A percentile compares a stretch with the other conserved stretches of the same genome.
Evolutionary conservation across 148 eudicot species (phyloP).

Genomic region (Chenopodium album): DNA sequence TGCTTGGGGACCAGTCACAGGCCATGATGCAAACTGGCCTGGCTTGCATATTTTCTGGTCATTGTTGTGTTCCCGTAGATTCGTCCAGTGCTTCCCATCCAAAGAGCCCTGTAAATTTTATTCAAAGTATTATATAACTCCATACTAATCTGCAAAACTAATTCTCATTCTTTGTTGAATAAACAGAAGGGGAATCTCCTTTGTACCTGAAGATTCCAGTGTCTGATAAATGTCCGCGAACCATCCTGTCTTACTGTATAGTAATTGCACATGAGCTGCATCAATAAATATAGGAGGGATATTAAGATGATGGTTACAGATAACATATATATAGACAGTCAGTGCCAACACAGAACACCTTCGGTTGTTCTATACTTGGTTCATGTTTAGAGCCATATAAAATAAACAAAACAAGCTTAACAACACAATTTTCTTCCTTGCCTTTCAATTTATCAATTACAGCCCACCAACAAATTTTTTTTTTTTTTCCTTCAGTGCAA

Average conservation of each 20-base stretch:
- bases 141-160: neutral
- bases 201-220: conserved; percentile 80
- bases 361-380: neutral
- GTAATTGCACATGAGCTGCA: conserved; percentile 95
- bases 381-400: too few relatives aligned
- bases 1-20: conserved; percentile 61
- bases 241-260: conserved; percentile 92
- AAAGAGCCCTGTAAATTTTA: conserved; percentile 63
- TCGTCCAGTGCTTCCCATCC: conserved; percentile 79
- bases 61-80: conserved; percentile 74
- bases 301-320: neutral
- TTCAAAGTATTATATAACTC: neutral
- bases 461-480: too few relatives aligned
- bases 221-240: conserved; percentile 70
- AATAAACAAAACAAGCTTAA: too few relatives aligned
- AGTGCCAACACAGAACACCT: neutral
- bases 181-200: neutral
- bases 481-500: too few relatives aligned
- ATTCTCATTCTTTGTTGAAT: neutral
- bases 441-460: neutral
- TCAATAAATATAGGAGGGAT: conserved; percentile 8
- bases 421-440: too few relatives aligned
- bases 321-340: neutral
- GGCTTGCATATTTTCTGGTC: conserved; percentile 81
- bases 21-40: conserved; percentile 89